Base-by-base conservation (phyloP, 768 basidiomycete species). In the Leccinum ochraceum region DNA sequence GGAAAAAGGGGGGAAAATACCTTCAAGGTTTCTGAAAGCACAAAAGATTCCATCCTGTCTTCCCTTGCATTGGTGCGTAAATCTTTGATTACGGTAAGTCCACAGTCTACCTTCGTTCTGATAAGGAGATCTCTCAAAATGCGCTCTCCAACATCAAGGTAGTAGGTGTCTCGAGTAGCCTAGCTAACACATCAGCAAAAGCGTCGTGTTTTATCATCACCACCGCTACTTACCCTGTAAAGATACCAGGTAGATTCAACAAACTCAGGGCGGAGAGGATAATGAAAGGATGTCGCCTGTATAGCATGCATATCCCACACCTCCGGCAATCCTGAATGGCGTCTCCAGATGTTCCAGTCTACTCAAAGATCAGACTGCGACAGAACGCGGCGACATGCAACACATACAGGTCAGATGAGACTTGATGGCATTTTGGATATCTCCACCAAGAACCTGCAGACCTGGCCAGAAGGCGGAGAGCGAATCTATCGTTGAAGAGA, bases 391-490 rank as follows among this genome's bases (percentile, higher is more conserved):
- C 36, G 30, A 16, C 20, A 55, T 39, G 55, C 16, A 17, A 39
- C n/a, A 67, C 87, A 67, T 64, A 93, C 93, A 97, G 53, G 88
- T 83, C 68, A 96, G 75, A 75, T 98, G 96, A n/a, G 90, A 82
- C 67, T 92, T 92, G 66, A 97, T 92, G 17, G 95, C 96, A 71
- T 84, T 94, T 71, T 92, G 87, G 37, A 97, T 71, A 76, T 97
- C 92, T 20, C 91, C 92, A 4, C 87, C 86, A 13, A 94, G 76
- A 10, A 95, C 90, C 75, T 97, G 96, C 16, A 98, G 79, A 22
- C 95, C 97, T n/a, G 96, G 94, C 87, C 95, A 94, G 73, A 98
- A 99, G 1, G 97, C 95, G 2, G 94, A 93, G 16, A 99, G 77
- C 2, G 94, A 97, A 72, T 99, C 97, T n/a, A 96, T 79, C n/a